A percentile compares a stretch with the other conserved stretches of the same genome.
phyloP scores from a whole-genome alignment of 192 early-diverging fungal species.

The Entomortierella lignicola region DNA sequence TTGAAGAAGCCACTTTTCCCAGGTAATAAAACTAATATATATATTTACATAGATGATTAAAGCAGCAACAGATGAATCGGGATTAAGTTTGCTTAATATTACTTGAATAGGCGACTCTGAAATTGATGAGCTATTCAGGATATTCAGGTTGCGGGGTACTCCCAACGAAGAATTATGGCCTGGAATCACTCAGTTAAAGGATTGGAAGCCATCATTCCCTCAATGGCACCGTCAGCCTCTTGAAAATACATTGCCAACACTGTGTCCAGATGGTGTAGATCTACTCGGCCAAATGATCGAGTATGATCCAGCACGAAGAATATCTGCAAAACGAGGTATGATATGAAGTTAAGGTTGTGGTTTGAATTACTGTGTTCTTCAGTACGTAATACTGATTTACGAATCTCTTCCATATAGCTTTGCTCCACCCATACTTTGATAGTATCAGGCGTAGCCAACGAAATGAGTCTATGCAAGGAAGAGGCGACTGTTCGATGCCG shows the following conservation, averaged over 20 bases:
- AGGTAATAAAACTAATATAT: too few relatives aligned
- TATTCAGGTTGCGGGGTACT: constrained; percentile 74
- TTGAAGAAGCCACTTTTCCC: constrained; percentile 85
- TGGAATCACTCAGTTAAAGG: constrained; percentile 59
- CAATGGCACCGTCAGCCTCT: constrained; percentile 68
- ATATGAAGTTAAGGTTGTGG: too few relatives aligned
- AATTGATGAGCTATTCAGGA: constrained; percentile 70
- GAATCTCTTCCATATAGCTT: too few relatives aligned
- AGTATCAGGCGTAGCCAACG: constrained; percentile 13
- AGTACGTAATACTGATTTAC: too few relatives aligned
- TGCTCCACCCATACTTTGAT: constrained; percentile 84
- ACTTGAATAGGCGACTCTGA: constrained; percentile 62
- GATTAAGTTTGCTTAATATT: too few relatives aligned
- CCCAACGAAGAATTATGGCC: constrained; percentile 77
- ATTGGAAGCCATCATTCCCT: constrained; percentile 64
- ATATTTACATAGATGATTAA: too few relatives aligned
- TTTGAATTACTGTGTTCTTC: too few relatives aligned
- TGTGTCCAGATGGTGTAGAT: constrained; percentile 73
- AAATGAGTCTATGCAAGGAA: not conserved
- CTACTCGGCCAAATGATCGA: constrained; percentile 77
- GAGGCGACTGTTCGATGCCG: too few relatives aligned
- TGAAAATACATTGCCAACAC: constrained; percentile 73
- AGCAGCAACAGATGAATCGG: not conserved
- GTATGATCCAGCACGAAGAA: constrained; percentile 76
- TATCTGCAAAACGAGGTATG: constrained; percentile 64